Percentiles rank a stretch among this genome's conserved stretches.
phyloP scores from a whole-genome alignment of 257 asterid species.

The Thymus quinquecostatus region DNA sequence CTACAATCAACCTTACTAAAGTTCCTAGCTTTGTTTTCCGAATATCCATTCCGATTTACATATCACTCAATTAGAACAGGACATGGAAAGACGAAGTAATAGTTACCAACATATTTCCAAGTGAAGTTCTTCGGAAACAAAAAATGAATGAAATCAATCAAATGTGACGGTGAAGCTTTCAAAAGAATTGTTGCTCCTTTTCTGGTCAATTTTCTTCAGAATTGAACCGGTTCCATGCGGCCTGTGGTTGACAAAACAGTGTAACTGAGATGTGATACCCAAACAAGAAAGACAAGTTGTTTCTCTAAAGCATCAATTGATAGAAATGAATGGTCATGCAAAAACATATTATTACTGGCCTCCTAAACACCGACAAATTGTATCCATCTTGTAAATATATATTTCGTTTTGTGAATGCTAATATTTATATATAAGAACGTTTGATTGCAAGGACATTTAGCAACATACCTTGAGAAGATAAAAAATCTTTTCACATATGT shows the following conservation, averaged over 20 bases:
- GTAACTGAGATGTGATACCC: background rate
- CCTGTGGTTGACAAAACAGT: conserved; percentile 48
- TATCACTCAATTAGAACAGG: conserved; percentile 10
- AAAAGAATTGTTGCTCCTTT: conserved; percentile 12
- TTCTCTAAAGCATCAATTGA: background rate
- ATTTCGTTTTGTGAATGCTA: no score
- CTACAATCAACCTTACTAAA: background rate
- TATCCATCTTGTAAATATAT: background rate
- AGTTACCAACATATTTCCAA: background rate
- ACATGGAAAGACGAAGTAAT: conserved; percentile 1
- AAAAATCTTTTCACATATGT: conserved; percentile 85
- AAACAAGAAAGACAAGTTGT: conserved; percentile 1
- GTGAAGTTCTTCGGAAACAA: background rate
- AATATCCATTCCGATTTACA: background rate
- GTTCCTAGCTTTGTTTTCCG: background rate
- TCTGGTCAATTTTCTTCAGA: conserved; percentile 78
- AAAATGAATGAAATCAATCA: conserved; percentile 35
- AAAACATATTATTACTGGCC: background rate
- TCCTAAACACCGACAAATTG: background rate
- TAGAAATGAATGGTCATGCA: background rate
- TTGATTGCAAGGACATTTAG: background rate
- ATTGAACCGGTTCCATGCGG: conserved; percentile 88
- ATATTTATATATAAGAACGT: background rate
- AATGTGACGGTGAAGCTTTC: conserved; percentile 28
- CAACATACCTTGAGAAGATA: conserved; percentile 82